These are phyloP conservation scores for Omphalea diandra DNA, from an alignment of 441 rosid species.

Conservation along the genomic window DNA sequence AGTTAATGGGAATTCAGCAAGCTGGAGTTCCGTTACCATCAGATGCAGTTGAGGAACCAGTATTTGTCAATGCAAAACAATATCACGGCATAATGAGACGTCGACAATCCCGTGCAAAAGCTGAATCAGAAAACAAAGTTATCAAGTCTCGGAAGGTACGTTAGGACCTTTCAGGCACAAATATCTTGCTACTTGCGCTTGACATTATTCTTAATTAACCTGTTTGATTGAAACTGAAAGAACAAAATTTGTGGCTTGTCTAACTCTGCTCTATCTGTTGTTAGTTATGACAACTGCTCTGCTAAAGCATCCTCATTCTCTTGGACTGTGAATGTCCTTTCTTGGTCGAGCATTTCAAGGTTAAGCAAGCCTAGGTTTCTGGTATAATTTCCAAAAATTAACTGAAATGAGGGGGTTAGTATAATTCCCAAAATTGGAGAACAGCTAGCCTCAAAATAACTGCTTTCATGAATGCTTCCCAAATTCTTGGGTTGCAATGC, in stretches of 20 bases:
- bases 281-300: neutral
- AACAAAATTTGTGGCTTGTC: neutral
- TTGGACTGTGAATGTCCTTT: constrained; percentile 1
- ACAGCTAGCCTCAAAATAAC: neutral
- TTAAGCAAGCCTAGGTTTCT: neutral
- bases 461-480: neutral
- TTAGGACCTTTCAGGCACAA: neutral
- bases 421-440: neutral
- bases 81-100: constrained; percentile 94
- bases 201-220: neutral
- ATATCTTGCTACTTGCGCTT: constrained; percentile 2
- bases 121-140: constrained; percentile 64
- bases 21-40: constrained; percentile 93
- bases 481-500: neutral
- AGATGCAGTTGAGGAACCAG: constrained; percentile 92
- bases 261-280: neutral
- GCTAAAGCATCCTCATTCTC: neutral
- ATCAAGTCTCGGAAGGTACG: constrained; percentile 73
- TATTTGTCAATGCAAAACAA: constrained; percentile 94
- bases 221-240: constrained; percentile 1
- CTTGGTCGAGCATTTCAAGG: neutral
- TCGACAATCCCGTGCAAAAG: constrained; percentile 89
- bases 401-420: no score
- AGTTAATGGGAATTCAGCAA: constrained; percentile 95
- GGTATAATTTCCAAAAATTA: neutral